Evolutionary conservation across 768 basidiomycete species (phyloP).

Genomic region (Podaxis pistillaris): DNA sequence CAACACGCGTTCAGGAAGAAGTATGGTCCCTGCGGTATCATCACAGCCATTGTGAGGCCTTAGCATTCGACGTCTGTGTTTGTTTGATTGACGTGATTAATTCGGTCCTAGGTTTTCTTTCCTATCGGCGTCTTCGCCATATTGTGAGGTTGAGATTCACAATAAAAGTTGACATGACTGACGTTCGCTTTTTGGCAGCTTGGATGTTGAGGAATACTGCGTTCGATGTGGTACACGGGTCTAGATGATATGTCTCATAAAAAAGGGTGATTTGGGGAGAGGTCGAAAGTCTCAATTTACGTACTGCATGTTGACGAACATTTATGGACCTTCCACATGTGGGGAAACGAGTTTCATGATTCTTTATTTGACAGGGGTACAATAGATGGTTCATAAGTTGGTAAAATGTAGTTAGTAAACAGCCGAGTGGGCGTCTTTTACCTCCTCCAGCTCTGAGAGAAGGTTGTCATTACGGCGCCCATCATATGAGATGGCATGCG

Average conservation of each 20-base stretch:
- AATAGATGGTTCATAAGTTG: too few species aligned
- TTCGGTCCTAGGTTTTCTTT: conserved; percentile 4
- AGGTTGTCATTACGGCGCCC: too few species aligned
- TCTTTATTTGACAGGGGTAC: too few species aligned
- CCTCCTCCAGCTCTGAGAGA: too few species aligned
- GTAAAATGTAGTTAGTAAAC: too few species aligned
- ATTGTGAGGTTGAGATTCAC: not conserved
- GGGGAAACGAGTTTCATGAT: too few species aligned
- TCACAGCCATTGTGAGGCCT: conserved; percentile 25
- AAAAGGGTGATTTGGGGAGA: too few species aligned
- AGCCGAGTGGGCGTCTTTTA: too few species aligned
- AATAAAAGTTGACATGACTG: not conserved
- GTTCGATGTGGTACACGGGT: conserved; percentile 7
- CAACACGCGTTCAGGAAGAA: conserved; percentile 23
- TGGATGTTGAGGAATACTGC: conserved; percentile 11
- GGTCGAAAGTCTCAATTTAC: too few species aligned
- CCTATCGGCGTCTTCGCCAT: conserved; percentile 11
- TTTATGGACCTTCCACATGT: too few species aligned
- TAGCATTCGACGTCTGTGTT: not conserved
- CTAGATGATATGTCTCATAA: not conserved
- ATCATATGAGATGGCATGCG: too few species aligned
- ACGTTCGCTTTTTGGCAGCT: not conserved
- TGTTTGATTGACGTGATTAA: not conserved
- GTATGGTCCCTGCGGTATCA: conserved; percentile 25
- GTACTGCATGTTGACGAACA: not conserved